Base-by-base conservation (phyloP, 208 protist genomes). In the Acanthamoeba healyi region DNA sequence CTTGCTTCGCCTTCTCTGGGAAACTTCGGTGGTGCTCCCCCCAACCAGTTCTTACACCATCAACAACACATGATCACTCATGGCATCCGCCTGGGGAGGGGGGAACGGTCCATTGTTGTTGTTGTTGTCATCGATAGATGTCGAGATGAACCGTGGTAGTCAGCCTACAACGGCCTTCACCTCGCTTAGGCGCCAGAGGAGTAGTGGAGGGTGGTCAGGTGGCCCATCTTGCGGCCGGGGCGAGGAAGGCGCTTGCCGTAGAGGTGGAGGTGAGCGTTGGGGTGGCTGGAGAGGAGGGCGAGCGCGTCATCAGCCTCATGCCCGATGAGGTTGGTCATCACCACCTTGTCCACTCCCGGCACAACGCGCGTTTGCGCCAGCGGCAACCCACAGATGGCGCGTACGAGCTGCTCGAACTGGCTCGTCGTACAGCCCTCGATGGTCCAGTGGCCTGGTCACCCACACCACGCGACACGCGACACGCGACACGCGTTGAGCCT, bases 391-490 rank as follows among this genome's bases (percentile, higher is more conserved):
- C 96, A 72, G 34, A 98, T 94, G n/a, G 95, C 96, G 70, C 97
- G 96, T 74, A 98, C 51, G 14, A 97, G 94, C 82, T 97, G 96
- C 95, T 98, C 97, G 86, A 98, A 98, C 95, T 98, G 97, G 51
- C 87, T 95, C 0, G 94, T 96, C 6, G 72, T 70, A 90, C 96
- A 97, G 61, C 96, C 97, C 77, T 98, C 96, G 46, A 97, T 96
- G 6, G 96, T 98, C 94, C 97, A 97, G 96, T 98, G 97, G 14
- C 87, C 72, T 26, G 93, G 88, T 19, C 22, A 84, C 22, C 22
- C 26, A 84, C 24, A 70, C 51, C 56, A 22, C 7, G 56, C 3
- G n/a, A 74, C 49, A 49, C 29, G 17, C 4, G 44, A 49, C 4
- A 49, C 4, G 44, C 12, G n/a, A 19, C 14, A 63, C 65, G 12